These are phyloP conservation scores for Camelina sativa DNA, from an alignment of 345 rosid species.

Conservation along the genomic window DNA sequence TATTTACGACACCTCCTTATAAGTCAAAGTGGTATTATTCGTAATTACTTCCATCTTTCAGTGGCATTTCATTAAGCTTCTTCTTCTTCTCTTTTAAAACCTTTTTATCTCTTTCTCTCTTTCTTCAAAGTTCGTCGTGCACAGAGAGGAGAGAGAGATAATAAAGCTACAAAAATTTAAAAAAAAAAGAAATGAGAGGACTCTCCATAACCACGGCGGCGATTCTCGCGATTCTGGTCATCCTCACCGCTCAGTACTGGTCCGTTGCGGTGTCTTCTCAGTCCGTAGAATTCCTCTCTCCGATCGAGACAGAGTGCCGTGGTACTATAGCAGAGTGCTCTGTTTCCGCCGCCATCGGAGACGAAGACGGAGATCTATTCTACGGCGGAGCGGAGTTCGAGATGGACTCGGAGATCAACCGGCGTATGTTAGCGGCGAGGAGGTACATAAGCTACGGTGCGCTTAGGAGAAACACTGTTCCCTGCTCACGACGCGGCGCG, in stretches of 20 bases:
- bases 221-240: conserved; percentile 43
- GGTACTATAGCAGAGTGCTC: conserved; percentile 77
- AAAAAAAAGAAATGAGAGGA: conserved; percentile 29
- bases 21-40: conserved; percentile 45
- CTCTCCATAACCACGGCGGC: conserved; percentile 35
- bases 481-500: conserved; percentile 89
- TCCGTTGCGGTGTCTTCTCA: conserved; percentile 41
- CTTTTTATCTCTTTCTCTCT: conserved; percentile 3
- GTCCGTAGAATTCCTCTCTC: conserved; percentile 47
- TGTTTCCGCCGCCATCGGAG: conserved; percentile 27
- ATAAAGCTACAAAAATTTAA: not conserved
- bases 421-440: conserved; percentile 73
- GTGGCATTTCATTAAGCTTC: conserved; percentile 32
- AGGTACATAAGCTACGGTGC: conserved; percentile 93
- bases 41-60: conserved; percentile 26
- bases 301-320: conserved; percentile 56
- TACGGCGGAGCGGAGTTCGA: conserved; percentile 56
- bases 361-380: conserved; percentile 23
- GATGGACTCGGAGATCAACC: conserved; percentile 74
- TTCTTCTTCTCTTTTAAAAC: conserved; percentile 33
- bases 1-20: not conserved
- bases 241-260: conserved; percentile 54
- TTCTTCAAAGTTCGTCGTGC: conserved; percentile 26
- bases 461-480: conserved; percentile 74
- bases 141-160: not conserved